A percentile compares a stretch with the other conserved stretches of the same genome.
Conservation (phyloP, 305 asterid genomes). For the Rubia peregrina region DNA sequence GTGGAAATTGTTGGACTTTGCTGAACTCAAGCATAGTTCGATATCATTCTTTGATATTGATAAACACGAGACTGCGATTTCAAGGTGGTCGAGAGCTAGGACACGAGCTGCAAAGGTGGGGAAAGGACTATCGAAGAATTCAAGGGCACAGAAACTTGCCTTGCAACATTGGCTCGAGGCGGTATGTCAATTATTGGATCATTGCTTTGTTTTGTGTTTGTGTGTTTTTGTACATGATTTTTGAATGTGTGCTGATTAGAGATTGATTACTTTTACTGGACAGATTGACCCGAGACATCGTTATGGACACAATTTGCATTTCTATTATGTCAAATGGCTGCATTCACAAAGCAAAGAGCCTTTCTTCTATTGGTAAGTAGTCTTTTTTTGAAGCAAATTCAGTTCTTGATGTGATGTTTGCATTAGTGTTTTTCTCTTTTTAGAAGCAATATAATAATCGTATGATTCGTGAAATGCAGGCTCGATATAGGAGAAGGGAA, state of each 20-base stretch:
- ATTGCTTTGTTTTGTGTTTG: neutral
- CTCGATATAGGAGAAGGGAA: constrained; percentile 94
- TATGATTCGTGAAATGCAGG: constrained; percentile 37
- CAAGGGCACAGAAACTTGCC: constrained; percentile 88
- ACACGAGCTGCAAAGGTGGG: constrained; percentile 98
- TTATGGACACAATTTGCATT: constrained; percentile 91
- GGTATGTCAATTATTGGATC: constrained; percentile 36
- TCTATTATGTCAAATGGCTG: constrained; percentile 80
- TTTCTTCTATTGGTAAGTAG: constrained; percentile 85
- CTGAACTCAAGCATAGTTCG: constrained; percentile 86
- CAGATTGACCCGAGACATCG: constrained; percentile 99
- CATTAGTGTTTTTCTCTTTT: neutral
- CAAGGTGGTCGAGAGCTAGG: constrained; percentile 94
- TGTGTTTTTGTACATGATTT: neutral
- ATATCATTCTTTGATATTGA: constrained; percentile 75
- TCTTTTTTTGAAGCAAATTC: constrained; percentile 5
- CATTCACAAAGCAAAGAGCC: constrained; percentile 91
- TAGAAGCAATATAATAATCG: constrained; percentile 4
- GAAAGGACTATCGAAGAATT: constrained; percentile 81
- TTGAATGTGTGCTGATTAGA: constrained; percentile 9
- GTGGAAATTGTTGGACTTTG: constrained; percentile 90
- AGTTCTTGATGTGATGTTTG: neutral
- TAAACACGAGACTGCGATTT: constrained; percentile 79
- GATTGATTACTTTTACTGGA: neutral
- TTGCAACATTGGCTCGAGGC: constrained; percentile 99